phyloP scores from a whole-genome alignment of 164 flowering plant species.

The Berberis vulgaris region DNA sequence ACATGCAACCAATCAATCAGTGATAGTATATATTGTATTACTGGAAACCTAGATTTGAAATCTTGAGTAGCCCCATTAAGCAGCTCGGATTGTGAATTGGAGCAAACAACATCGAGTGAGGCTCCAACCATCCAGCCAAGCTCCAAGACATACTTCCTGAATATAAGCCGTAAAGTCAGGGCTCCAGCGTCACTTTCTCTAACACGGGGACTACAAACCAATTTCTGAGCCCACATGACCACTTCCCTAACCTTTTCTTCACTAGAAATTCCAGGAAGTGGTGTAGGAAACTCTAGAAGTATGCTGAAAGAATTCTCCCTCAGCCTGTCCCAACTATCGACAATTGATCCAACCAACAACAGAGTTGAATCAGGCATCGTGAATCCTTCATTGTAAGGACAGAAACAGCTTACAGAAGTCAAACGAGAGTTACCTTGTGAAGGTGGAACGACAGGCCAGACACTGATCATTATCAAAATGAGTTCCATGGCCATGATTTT shows the following conservation, averaged over 20 bases:
- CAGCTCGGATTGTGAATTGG: slow-evolving; percentile 18
- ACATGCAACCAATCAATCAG: slow-evolving; percentile 69
- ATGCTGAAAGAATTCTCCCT: slow-evolving; percentile 83
- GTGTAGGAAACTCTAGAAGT: slow-evolving; percentile 76
- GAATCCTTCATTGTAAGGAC: slow-evolving; percentile 63
- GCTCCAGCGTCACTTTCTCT: slow-evolving; percentile 99
- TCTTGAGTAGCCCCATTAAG: slow-evolving; percentile 18
- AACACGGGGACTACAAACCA: slow-evolving; percentile 93
- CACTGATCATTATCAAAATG: slow-evolving; percentile 61
- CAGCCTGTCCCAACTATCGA: slow-evolving; percentile 98
- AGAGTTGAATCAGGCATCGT: slow-evolving; percentile 64
- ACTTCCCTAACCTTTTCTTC: slow-evolving; percentile 45
- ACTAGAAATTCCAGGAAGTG: slow-evolving; percentile 80
- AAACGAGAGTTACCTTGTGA: slow-evolving; percentile 17
- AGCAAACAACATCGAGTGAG: slow-evolving; percentile 40
- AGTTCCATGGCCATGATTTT: slow-evolving; percentile 98
- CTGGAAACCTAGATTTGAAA: slow-evolving; percentile 29
- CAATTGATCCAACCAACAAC: slow-evolving; percentile 75
- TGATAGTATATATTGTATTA: slow-evolving; percentile 58
- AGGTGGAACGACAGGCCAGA: slow-evolving; percentile 60
- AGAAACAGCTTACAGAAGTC: slow-evolving; percentile 26
- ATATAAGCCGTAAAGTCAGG: slow-evolving; percentile 67
- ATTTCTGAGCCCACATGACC: slow-evolving; percentile 66
- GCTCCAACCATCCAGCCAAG: slow-evolving; percentile 66
- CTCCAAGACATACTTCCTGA: slow-evolving; percentile 84